Evolutionary conservation across 805 yeast species (phyloP).

Genomic region (Lipomyces mesembrius): DNA sequence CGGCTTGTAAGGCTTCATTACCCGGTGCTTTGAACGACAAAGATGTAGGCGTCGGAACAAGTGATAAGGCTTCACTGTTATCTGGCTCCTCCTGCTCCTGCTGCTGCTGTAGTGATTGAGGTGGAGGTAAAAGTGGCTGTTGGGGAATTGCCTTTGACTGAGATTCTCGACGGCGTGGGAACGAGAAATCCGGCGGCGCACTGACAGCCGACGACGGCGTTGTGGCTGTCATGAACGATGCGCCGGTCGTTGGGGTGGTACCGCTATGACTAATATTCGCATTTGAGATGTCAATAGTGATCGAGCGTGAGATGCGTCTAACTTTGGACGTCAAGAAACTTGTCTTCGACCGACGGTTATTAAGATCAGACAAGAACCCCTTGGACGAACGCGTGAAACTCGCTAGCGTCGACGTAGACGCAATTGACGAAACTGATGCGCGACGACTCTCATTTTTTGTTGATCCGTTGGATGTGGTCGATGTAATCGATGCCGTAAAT

Average conservation of each 20-base stretch:
- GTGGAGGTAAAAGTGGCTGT: background rate
- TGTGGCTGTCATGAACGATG: background rate
- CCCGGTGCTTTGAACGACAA: background rate
- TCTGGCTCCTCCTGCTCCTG: background rate
- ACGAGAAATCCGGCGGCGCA: slow-evolving; percentile 15
- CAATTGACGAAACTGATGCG: slow-evolving; percentile 14
- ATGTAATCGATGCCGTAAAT: background rate
- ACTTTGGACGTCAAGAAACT: slow-evolving; percentile 25
- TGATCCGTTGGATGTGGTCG: background rate
- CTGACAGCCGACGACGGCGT: background rate
- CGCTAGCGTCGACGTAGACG: slow-evolving; percentile 6
- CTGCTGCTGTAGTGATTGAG: background rate
- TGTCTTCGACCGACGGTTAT: slow-evolving; percentile 17
- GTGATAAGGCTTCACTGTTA: background rate
- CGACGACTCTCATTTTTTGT: slow-evolving; percentile 9
- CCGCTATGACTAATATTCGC: slow-evolving; percentile 2
- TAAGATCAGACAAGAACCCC: slow-evolving; percentile 28
- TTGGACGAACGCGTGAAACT: slow-evolving; percentile 25
- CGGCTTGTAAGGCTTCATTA: background rate
- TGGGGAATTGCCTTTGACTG: background rate
- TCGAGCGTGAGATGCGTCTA: slow-evolving; percentile 35
- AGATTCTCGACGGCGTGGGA: slow-evolving; percentile 13
- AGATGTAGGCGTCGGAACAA: slow-evolving; percentile 5
- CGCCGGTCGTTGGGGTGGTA: background rate
- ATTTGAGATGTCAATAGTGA: slow-evolving; percentile 13